Conservation (phyloP, 106 monocot species). For the Amphibolis antarctica region DNA sequence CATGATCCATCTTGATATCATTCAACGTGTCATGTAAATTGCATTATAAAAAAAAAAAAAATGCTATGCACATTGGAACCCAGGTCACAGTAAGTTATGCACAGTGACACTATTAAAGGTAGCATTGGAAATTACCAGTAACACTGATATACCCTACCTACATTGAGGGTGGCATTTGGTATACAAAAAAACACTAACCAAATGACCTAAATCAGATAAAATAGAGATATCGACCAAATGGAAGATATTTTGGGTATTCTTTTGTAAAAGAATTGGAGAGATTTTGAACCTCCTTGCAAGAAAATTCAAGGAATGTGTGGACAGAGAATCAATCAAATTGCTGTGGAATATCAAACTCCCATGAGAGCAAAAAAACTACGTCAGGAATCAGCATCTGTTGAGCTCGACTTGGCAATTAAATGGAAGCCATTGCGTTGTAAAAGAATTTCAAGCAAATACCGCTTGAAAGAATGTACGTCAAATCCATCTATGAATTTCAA, state of each 20-base stretch:
- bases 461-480: conserved; percentile 37
- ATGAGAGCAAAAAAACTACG: not conserved
- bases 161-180: not conserved
- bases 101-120: too few species aligned
- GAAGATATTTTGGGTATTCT: not conserved
- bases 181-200: not conserved
- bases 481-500: conserved; percentile 57
- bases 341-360: too few species aligned
- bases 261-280: not conserved
- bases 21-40: too few species aligned
- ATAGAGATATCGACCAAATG: not conserved
- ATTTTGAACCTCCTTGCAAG: not conserved
- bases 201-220: not conserved
- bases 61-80: too few species aligned
- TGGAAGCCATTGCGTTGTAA: conserved; percentile 20
- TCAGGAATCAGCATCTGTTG: not conserved
- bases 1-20: too few species aligned
- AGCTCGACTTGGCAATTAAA: conserved; percentile 15
- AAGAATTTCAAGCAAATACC: conserved; percentile 35
- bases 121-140: too few species aligned
- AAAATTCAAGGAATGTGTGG: not conserved
- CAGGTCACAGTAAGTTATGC: too few species aligned
- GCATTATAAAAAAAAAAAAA: too few species aligned
- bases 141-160: too few species aligned
- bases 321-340: too few species aligned